Evolutionary conservation across 2,329 filamentous ascomycete species (phyloP), one percentile per base, ranked within the genome.

Genomic region (Aspergillus proliferans): DNA sequence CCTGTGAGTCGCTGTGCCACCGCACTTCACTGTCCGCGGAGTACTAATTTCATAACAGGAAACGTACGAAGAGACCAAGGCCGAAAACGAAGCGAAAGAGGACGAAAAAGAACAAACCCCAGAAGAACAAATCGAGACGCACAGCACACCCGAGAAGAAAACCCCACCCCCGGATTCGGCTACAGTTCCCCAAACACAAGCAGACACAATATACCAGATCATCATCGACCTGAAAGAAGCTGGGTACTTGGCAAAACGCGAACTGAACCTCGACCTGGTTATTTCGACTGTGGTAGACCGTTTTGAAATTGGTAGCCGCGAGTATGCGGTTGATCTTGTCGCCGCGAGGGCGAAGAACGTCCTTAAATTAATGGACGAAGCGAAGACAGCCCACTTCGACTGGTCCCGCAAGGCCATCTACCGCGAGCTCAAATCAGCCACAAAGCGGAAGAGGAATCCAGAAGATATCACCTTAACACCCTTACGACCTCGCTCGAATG

Each of bases 391-490:
- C 5, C 60, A 57, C 9, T 67, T 69, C 45, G 66, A 67, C 52
- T 73, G 70, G 70, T 63, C 67, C 38, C 67, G 64, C 49, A 72
- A 70, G 52, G 68, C 62, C 7, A 70, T 72, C 10, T 69, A 72
- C 49, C 64, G 66, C 30, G 70, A 72, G 50, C 54, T 72, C 26
- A 70, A 70, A 48, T 59, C 60, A n/a, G 58, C 62, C 4, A 57
- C 62, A 12, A 59, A 65, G 48, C 38, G 38, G 18, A 59, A 60
- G 5, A 60, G 57, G 7, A 47, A 56, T 30, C 43, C 57, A n/a
- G 59, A 62, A 38, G 52, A 61, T 15, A 43, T 65, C 14, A 59
- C 65, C 9, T 58, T 67, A 6, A 70, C 62, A 10, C 68, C 68
- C 6, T 49, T 72, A 22, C 63, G 65, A 45, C 59, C 61, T n/a